A percentile compares a stretch with the other conserved stretches of the same genome.
Evolutionary conservation across 2,329 filamentous ascomycete species (phyloP).

Genomic region (Fusarium goolgardi): DNA sequence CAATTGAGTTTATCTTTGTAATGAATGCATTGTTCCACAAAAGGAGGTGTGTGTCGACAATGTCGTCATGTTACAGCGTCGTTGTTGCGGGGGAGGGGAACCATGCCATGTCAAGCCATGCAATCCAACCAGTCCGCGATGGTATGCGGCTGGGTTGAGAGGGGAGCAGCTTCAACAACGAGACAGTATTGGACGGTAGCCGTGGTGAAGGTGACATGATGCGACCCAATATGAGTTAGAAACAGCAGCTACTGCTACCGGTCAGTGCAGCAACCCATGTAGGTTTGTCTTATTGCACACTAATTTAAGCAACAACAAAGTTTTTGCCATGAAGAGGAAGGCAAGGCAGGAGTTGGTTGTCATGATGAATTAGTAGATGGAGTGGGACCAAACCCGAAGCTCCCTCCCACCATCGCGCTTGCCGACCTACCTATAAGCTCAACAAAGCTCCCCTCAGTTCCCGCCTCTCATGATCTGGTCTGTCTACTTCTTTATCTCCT

Average conservation of each 20-base stretch:
- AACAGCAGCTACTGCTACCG: constrained; percentile 7
- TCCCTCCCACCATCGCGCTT: constrained; percentile 22
- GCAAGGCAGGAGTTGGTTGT: constrained; percentile 20
- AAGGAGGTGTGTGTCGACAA: constrained; percentile 35
- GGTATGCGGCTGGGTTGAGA: constrained; percentile 24
- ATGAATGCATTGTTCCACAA: constrained; percentile 10
- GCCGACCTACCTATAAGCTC: constrained; percentile 19
- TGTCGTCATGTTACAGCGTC: constrained; percentile 45
- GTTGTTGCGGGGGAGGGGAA: constrained; percentile 37
- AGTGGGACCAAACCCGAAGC: constrained; percentile 14
- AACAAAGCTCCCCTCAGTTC: constrained; percentile 19
- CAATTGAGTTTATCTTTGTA: not conserved
- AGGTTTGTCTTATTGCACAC: not conserved
- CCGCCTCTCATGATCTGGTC: constrained; percentile 4
- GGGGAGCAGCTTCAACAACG: constrained; percentile 5
- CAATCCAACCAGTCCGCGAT: constrained; percentile 6
- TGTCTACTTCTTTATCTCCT: constrained; percentile 10
- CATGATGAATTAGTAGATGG: constrained; percentile 30
- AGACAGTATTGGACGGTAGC: constrained; percentile 27
- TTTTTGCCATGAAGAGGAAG: constrained; percentile 3
- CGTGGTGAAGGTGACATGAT: constrained; percentile 17
- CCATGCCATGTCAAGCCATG: constrained; percentile 20
- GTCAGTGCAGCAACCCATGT: not conserved
- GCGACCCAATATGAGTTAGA: constrained; percentile 15
- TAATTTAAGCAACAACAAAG: constrained; percentile 16